Evolutionary conservation across 2,329 filamentous ascomycete species (phyloP).

Genomic region (Fusarium tjaetaba): DNA sequence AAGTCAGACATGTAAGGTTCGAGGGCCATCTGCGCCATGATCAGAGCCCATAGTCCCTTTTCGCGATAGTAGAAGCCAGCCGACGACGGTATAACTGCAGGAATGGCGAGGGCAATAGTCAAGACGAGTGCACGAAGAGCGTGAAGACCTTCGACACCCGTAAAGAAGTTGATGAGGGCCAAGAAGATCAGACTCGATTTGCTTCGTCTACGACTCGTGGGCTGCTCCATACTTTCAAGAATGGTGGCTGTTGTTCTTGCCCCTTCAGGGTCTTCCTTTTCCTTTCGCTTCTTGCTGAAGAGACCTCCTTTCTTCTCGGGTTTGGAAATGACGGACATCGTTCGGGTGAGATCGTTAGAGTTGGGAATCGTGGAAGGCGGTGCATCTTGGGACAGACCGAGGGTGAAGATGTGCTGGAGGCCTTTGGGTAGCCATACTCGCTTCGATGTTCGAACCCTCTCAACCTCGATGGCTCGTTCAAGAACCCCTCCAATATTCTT

Average conservation of each 20-base stretch:
- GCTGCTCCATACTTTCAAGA: slow-evolving; percentile 4
- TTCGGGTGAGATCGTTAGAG: background rate
- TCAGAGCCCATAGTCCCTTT: slow-evolving; percentile 35
- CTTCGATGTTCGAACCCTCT: background rate
- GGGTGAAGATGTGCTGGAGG: slow-evolving; percentile 5
- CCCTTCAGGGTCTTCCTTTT: background rate
- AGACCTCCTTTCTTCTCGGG: slow-evolving; percentile 7
- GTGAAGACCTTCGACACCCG: background rate
- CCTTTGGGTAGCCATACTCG: slow-evolving; percentile 8
- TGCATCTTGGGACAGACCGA: background rate
- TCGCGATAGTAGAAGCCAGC: slow-evolving; percentile 35
- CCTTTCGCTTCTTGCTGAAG: slow-evolving; percentile 1
- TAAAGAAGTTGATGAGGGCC: slow-evolving; percentile 10
- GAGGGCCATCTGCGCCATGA: slow-evolving; percentile 35
- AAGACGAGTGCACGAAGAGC: slow-evolving; percentile 1
- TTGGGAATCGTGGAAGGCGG: slow-evolving; percentile 12
- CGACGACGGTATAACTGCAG: slow-evolving; percentile 7
- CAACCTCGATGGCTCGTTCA: slow-evolving; percentile 1
- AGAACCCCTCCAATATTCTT: background rate
- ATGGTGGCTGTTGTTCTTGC: background rate
- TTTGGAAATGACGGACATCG: slow-evolving; percentile 1
- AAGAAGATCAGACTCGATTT: slow-evolving; percentile 4
- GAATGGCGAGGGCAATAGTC: slow-evolving; percentile 8
- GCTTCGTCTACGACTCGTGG: slow-evolving; percentile 7
- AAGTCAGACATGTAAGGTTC: slow-evolving; percentile 35